Percentiles rank a stretch among this genome's conserved stretches.
Evolutionary conservation across 768 basidiomycete species (phyloP).

Genomic region (Termitomyces sp.): DNA sequence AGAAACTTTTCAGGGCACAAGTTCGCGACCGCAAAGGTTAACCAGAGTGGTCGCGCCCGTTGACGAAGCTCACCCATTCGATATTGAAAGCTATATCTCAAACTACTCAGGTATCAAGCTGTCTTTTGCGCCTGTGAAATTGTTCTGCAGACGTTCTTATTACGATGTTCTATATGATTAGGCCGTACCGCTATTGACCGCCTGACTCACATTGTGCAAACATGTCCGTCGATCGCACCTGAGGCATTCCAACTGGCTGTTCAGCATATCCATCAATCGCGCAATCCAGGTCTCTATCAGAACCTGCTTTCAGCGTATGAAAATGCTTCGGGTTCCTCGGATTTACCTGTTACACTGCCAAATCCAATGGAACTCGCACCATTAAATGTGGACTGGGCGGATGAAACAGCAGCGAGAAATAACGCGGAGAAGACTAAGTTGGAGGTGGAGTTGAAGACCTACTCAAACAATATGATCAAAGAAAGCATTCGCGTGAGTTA

Average conservation of each 20-base stretch:
- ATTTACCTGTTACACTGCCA: conserved; percentile 32
- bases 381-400: conserved; percentile 69
- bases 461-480: conserved; percentile 96
- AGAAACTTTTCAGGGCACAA: conserved; percentile 22
- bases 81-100: conserved; percentile 74
- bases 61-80: conserved; percentile 82
- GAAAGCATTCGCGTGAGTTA: conserved; percentile 86
- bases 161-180: conserved; percentile 15
- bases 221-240: conserved; percentile 63
- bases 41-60: conserved; percentile 38
- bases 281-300: conserved; percentile 62
- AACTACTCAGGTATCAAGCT: conserved; percentile 59
- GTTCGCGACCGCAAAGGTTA: conserved; percentile 13
- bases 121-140: neutral
- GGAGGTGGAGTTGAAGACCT: conserved; percentile 93
- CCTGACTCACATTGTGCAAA: conserved; percentile 58
- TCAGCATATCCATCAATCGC: conserved; percentile 56
- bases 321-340: conserved; percentile 21
- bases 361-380: conserved; percentile 40
- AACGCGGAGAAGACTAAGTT: conserved; percentile 73
- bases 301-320: conserved; percentile 50
- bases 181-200: conserved; percentile 77
- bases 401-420: conserved; percentile 60
- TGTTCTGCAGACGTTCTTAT: neutral
- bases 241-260: conserved; percentile 69